These are phyloP conservation scores for Ustilago shanxiensis DNA, from an alignment of 1,284 basidiomycete species.

Conservation along the genomic window DNA sequence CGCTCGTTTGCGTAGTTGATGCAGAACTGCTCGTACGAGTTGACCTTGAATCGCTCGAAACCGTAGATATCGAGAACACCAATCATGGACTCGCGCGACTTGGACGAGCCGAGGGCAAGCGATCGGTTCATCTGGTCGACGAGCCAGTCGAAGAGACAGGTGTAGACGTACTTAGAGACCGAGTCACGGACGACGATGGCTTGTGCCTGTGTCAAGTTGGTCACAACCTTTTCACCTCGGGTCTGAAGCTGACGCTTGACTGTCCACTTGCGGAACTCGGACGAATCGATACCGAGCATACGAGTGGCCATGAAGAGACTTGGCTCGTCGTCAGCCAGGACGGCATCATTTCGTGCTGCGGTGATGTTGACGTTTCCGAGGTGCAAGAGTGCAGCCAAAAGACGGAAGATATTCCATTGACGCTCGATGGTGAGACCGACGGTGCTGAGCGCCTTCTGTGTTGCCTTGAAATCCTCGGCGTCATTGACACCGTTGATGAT, in stretches of 20 bases:
- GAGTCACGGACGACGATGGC: conserved; percentile 96
- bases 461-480: conserved; percentile 91
- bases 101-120: conserved; percentile 87
- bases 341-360: conserved; percentile 83
- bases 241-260: conserved; percentile 97
- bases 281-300: conserved; percentile 87
- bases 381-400: conserved; percentile 92
- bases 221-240: conserved; percentile 94
- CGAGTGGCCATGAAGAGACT: conserved; percentile 84
- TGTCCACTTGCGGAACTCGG: conserved; percentile 99
- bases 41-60: conserved; percentile 72
- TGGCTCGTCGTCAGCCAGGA: conserved; percentile 86
- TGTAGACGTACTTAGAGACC: conserved; percentile 98
- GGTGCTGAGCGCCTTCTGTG: conserved; percentile 93
- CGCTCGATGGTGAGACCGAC: conserved; percentile 97
- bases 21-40: conserved; percentile 99
- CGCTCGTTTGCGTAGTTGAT: conserved; percentile 99
- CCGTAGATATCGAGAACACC: conserved; percentile 87
- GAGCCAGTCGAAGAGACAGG: conserved; percentile 98
- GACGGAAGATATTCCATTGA: conserved; percentile 97
- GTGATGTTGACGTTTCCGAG: conserved; percentile 95
- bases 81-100: conserved; percentile 94
- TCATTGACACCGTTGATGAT: conserved; percentile 91
- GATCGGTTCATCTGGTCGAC: conserved; percentile 97
- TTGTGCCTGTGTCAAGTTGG: conserved; percentile 85